These are phyloP conservation scores for Phialocephala sp. DNA, from an alignment of 2,329 filamentous ascomycete species.

Conservation along the genomic window DNA sequence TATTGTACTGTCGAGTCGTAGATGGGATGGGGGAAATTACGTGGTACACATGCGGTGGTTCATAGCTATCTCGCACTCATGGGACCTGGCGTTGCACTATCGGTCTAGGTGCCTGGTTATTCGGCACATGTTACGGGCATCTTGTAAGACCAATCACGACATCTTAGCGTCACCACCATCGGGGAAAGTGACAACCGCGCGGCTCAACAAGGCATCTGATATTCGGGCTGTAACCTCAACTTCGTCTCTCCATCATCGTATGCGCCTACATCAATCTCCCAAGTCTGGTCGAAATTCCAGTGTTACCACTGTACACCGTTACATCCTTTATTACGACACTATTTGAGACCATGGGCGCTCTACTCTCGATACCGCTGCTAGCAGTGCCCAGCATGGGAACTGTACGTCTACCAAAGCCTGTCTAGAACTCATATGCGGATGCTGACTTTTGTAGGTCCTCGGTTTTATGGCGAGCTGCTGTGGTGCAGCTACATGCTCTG, in stretches of 20 bases:
- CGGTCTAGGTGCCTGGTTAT: neutral
- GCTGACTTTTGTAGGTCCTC: slow-evolving; percentile 60
- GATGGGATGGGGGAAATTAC: slow-evolving; percentile 15
- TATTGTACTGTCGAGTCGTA: slow-evolving; percentile 11
- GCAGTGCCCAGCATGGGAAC: slow-evolving; percentile 86
- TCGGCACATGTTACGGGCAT: neutral
- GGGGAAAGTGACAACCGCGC: slow-evolving; percentile 6
- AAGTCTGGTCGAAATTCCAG: slow-evolving; percentile 12
- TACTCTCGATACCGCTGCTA: slow-evolving; percentile 88
- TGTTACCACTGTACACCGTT: slow-evolving; percentile 1
- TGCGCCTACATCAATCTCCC: slow-evolving; percentile 19
- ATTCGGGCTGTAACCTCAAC: neutral
- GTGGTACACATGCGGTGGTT: slow-evolving; percentile 8
- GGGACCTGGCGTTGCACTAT: neutral
- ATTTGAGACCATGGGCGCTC: slow-evolving; percentile 74
- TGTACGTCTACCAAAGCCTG: slow-evolving; percentile 59
- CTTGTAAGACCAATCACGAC: slow-evolving; percentile 1
- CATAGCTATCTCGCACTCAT: slow-evolving; percentile 2
- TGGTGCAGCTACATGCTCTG: slow-evolving; percentile 94
- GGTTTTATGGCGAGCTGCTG: slow-evolving; percentile 90
- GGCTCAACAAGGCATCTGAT: slow-evolving; percentile 12
- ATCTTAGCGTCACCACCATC: neutral
- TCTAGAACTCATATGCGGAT: slow-evolving; percentile 10
- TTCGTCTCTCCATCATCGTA: slow-evolving; percentile 10
- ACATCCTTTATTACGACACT: slow-evolving; percentile 15